Percentiles rank a stretch among this genome's conserved stretches.
Evolutionary conservation across 1,139 yeast species (phyloP).

Genomic region (Yamadazyma friedrichii): DNA sequence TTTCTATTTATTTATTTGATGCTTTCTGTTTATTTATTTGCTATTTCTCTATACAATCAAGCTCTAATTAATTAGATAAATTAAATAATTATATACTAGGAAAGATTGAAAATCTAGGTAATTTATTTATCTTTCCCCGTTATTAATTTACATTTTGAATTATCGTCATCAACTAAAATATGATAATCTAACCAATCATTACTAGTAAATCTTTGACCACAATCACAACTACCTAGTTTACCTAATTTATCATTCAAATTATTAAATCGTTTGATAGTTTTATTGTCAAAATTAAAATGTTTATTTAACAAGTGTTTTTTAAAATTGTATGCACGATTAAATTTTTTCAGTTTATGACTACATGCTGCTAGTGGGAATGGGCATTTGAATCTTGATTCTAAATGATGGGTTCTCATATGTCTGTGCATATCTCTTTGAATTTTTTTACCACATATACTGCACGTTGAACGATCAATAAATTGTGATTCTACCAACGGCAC

Average conservation of each 20-base stretch:
- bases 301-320: slow-evolving; percentile 65
- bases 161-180: too few relatives aligned
- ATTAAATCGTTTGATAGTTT: slow-evolving; percentile 46
- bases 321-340: slow-evolving; percentile 69
- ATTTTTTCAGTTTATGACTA: slow-evolving; percentile 59
- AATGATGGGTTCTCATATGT: slow-evolving; percentile 64
- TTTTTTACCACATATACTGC: slow-evolving; percentile 56
- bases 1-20: too few relatives aligned
- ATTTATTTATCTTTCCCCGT: background rate
- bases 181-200: slow-evolving; percentile 59
- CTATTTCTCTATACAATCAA: too few relatives aligned
- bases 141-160: slow-evolving; percentile 2
- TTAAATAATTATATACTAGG: too few relatives aligned
- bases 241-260: slow-evolving; percentile 55
- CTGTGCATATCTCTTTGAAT: slow-evolving; percentile 64
- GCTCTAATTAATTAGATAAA: too few relatives aligned
- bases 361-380: slow-evolving; percentile 56
- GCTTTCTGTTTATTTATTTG: too few relatives aligned
- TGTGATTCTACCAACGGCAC: slow-evolving; percentile 38
- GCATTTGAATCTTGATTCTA: slow-evolving; percentile 57
- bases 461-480: slow-evolving; percentile 32
- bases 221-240: slow-evolving; percentile 55
- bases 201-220: slow-evolving; percentile 53
- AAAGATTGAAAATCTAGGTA: background rate
- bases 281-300: slow-evolving; percentile 57